Conservation (phyloP, 306 rosid species). For the Albizia julibrissin region DNA sequence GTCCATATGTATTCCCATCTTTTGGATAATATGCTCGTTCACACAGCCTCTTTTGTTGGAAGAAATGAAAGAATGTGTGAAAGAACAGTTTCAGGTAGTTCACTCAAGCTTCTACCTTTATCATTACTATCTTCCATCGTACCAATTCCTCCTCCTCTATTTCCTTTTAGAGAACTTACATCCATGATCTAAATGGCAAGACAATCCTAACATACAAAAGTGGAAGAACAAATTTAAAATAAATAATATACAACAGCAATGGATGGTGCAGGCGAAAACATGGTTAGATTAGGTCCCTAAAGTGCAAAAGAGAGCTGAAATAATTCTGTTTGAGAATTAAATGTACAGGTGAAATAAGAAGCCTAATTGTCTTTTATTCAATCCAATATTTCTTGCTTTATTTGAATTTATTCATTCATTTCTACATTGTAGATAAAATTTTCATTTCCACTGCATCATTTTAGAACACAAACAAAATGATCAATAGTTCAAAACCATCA, state of each 20-base stretch:
- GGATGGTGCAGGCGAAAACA: background rate
- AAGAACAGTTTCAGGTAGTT: constrained; percentile 24
- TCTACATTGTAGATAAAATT: background rate
- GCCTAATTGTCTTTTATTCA: background rate
- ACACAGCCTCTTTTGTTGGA: constrained; percentile 28
- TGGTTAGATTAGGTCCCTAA: background rate
- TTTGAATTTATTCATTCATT: too few relatives aligned
- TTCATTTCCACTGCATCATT: too few relatives aligned
- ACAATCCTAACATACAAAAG: too few relatives aligned
- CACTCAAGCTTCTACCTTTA: background rate
- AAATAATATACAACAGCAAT: background rate
- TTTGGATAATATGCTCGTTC: constrained; percentile 30
- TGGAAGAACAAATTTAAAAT: background rate
- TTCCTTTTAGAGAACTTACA: background rate
- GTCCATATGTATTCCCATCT: constrained; percentile 31
- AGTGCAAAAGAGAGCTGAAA: background rate
- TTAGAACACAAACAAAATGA: too few relatives aligned
- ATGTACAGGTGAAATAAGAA: background rate
- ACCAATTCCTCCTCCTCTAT: background rate
- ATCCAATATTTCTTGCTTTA: background rate
- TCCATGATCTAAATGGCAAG: too few relatives aligned
- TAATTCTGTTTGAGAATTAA: too few relatives aligned
- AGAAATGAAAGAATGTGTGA: constrained; percentile 14
- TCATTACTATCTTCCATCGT: background rate
- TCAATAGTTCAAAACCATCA: too few relatives aligned